Percentiles rank a stretch among this genome's conserved stretches.
Evolutionary conservation across 2,329 filamentous ascomycete species (phyloP).

Genomic region (Leptographium wingfieldii): DNA sequence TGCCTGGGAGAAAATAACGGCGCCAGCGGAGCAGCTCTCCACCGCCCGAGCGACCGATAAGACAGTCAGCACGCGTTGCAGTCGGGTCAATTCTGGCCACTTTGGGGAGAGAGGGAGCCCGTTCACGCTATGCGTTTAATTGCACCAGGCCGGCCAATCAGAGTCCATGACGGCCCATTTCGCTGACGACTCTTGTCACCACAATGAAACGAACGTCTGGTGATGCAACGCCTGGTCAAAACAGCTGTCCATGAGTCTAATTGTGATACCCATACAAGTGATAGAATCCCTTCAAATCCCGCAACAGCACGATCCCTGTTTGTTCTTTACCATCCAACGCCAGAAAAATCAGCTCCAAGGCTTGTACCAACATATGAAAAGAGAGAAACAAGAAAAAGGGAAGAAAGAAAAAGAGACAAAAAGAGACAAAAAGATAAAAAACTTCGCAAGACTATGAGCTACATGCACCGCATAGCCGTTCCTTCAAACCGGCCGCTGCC

Average conservation of each 20-base stretch:
- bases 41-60: background rate
- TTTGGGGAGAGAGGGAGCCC: background rate
- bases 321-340: too few relatives aligned
- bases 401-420: background rate
- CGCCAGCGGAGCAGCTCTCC: background rate
- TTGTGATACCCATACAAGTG: too few relatives aligned
- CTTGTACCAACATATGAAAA: background rate
- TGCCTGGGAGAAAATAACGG: background rate
- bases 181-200: background rate
- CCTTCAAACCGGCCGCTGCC: background rate
- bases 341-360: too few relatives aligned
- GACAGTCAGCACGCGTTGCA: background rate
- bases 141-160: background rate
- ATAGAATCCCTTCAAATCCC: too few relatives aligned
- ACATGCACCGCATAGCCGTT: background rate
- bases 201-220: background rate
- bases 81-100: background rate
- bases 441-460: background rate
- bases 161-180: background rate
- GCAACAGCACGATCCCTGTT: too few relatives aligned
- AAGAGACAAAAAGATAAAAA: background rate
- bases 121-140: background rate
- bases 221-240: too few relatives aligned
- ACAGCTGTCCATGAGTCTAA: too few relatives aligned
- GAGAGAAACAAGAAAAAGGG: background rate